phyloP scores from a whole-genome alignment of 23 red algal genomes.

The Gracilaria gracilis region DNA sequence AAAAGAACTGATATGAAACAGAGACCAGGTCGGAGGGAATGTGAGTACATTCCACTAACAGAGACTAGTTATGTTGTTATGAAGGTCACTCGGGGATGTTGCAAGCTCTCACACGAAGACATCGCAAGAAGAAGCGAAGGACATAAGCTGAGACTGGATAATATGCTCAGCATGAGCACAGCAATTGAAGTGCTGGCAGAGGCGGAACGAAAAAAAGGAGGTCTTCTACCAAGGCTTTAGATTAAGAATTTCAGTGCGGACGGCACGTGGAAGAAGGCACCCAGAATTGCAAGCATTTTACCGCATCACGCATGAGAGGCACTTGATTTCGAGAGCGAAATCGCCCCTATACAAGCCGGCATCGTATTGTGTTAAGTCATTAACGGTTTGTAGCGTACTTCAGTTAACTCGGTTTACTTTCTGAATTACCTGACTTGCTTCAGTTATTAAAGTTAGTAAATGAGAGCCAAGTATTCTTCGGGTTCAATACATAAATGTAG shows the following conservation, averaged over 20 bases:
- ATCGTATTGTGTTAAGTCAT: too few relatives aligned
- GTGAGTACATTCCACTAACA: conserved; percentile 24
- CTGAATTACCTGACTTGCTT: background rate
- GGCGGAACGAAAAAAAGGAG: conserved; percentile 1
- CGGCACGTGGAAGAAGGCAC: too few relatives aligned
- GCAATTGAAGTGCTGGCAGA: conserved; percentile 47
- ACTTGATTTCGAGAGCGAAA: background rate
- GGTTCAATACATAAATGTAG: too few relatives aligned
- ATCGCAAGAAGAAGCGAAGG: conserved; percentile 5
- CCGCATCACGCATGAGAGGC: background rate
- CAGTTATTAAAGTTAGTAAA: background rate
- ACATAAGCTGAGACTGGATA: conserved; percentile 26
- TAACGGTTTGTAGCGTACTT: background rate
- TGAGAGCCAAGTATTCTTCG: background rate
- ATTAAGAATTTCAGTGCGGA: background rate
- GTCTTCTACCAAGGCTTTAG: background rate
- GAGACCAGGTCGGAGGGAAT: background rate
- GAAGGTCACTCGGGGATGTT: conserved; percentile 40
- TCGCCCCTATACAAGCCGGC: too few relatives aligned
- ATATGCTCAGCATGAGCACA: conserved; percentile 46
- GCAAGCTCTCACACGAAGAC: background rate
- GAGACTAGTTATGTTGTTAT: conserved; percentile 27
- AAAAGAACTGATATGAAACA: background rate
- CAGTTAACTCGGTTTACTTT: background rate
- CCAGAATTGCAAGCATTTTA: too few relatives aligned